Conservation (phyloP, 2,329 filamentous ascomycete species). For the Rosellinia necatrix region DNA sequence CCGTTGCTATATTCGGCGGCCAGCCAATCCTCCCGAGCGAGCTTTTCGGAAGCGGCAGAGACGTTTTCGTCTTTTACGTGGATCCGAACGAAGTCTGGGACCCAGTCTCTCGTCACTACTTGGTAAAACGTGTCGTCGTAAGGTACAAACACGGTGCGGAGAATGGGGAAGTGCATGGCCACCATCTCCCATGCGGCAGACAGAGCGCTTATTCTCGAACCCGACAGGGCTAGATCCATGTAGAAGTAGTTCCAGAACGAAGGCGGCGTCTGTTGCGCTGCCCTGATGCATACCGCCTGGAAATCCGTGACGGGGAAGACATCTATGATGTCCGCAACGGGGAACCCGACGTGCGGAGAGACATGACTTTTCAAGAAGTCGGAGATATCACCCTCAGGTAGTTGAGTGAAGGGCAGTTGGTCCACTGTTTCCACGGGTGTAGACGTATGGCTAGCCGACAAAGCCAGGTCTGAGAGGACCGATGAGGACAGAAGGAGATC, state of each 20-base stretch:
- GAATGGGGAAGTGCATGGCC: conserved; percentile 1
- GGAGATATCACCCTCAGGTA: not conserved
- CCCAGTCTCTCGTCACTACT: not conserved
- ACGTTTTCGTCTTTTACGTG: too few species aligned
- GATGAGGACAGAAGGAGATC: not conserved
- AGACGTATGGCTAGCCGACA: not conserved
- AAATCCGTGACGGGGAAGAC: conserved; percentile 3
- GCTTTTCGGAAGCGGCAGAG: not conserved
- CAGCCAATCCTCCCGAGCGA: not conserved
- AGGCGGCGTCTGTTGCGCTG: not conserved
- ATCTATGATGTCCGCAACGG: not conserved
- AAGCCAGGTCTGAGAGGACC: not conserved
- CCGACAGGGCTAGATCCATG: not conserved
- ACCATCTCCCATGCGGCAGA: not conserved
- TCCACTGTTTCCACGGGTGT: not conserved
- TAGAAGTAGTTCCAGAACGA: conserved; percentile 2
- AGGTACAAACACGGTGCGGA: conserved; percentile 1
- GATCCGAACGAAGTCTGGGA: not conserved
- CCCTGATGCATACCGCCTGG: not conserved
- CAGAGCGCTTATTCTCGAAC: too few species aligned
- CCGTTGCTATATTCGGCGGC: not conserved
- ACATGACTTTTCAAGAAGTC: too few species aligned
- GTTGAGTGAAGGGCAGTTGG: not conserved
- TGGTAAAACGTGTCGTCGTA: not conserved
- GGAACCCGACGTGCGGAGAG: too few species aligned